These are phyloP conservation scores for Mucor saturninus DNA, from an alignment of 371 early-diverging fungal genomes.

Conservation along the genomic window DNA sequence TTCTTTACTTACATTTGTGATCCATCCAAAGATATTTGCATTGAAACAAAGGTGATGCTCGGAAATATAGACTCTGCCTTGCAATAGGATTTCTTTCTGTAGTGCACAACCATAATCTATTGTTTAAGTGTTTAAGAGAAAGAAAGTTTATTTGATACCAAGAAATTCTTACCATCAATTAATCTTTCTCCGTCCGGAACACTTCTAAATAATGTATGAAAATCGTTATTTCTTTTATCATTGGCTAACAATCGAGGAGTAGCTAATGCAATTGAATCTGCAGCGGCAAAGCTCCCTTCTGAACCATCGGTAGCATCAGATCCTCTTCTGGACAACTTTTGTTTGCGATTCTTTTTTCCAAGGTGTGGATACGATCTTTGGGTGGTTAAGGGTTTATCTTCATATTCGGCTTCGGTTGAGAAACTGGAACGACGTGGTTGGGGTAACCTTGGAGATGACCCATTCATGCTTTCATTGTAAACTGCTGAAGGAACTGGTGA, in stretches of 20 bases:
- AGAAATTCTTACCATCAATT: slow-evolving; percentile 60
- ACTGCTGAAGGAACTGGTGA: slow-evolving; percentile 23
- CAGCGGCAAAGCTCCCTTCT: slow-evolving; percentile 59
- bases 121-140: not conserved
- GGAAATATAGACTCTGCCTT: slow-evolving; percentile 90
- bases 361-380: slow-evolving; percentile 20
- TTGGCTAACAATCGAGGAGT: slow-evolving; percentile 53
- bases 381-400: slow-evolving; percentile 8
- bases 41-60: slow-evolving; percentile 89
- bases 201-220: slow-evolving; percentile 67
- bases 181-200: slow-evolving; percentile 70
- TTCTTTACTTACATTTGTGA: slow-evolving; percentile 71
- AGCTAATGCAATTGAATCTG: slow-evolving; percentile 66
- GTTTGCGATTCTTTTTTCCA: not conserved
- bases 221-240: slow-evolving; percentile 62
- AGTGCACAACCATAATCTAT: slow-evolving; percentile 90
- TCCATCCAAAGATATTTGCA: slow-evolving; percentile 97
- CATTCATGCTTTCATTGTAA: not conserved
- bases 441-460: slow-evolving; percentile 16
- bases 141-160: not conserved
- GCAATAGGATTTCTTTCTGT: slow-evolving; percentile 91
- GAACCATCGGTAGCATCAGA: slow-evolving; percentile 16
- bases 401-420: slow-evolving; percentile 13
- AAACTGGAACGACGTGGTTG: slow-evolving; percentile 23
- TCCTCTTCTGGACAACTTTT: slow-evolving; percentile 1